Base-by-base conservation (phyloP, 176 grass and related monocot genomes). In the Avena eriantha region DNA sequence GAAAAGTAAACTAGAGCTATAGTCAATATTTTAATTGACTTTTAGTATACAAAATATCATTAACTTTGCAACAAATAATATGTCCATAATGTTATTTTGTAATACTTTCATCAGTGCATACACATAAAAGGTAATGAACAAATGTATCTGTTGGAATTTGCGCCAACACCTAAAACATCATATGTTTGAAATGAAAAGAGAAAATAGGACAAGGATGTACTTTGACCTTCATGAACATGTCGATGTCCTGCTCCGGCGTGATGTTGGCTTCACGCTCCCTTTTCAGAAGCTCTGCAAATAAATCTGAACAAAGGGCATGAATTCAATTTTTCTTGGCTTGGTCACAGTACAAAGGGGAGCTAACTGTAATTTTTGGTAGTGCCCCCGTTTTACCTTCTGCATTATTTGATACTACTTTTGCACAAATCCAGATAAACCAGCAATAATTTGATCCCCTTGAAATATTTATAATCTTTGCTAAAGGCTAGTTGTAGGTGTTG, bases 171-270 rank as follows among this genome's bases (percentile, higher is more conserved):
- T 34, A 66, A 33, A 33, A 17, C 2, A 66, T 33, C 13, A 66
- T 66, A 3, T 66, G 63, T 33, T 34, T 66, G 63, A 16, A 66
- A 66, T 66, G 0, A 66, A 66, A 16, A 33, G 5, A 34, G 24
- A 2, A 66, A 33, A 66, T 34, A 34, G 0, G 5, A 8, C 63
- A 66, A 66, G 13, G 26, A 34, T 66, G 26, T 66, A 66, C 33
- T 29, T 77, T 77, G 36, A 93, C 92, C 86, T 90, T 93, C 92
- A 95, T 95, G 77, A 84, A 95, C 29, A 83, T 10, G 80, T 87
- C 93, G 7, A 95, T 82, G 78, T 92, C 90, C 6, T 89, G 83
- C 3, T 95, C 90, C 1, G 90, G 80, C 21, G 79, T 90, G 31
- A 95, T 61, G 67, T 80, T 57, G 24, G 80, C 85, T 24, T 84